Evolutionary conservation across 345 rosid genomes (phyloP), one percentile per base, ranked within the genome.

Genomic region (Rhizophora apiculata): DNA sequence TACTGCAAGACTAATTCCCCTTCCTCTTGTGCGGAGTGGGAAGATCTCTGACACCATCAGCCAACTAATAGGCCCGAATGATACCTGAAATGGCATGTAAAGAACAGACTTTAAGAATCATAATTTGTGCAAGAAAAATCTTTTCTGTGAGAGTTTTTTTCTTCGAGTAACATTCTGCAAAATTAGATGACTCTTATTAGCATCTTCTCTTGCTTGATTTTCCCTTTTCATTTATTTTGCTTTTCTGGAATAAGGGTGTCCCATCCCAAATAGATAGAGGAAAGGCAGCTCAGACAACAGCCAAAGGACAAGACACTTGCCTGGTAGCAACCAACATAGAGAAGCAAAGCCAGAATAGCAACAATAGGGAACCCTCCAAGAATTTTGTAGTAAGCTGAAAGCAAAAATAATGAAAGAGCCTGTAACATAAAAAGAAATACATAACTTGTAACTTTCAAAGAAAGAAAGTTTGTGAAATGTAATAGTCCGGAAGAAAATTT

Each of bases 21-120:
- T 72, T 54, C 80, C 80, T 68, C 76, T 77, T 8, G 76, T 77
- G 31, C 73, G 76, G 59, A 77, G 72, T 26, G 80, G 80, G 57
- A 72, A 77, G 51, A 72, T 72, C 71, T 77, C 76, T 18, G 80
- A 72, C 65, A 77, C 80, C 80, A 77, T 77, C 24, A 77, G 76
- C 80, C 80, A 77, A 68, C 80, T 77, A 37, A 77, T 77, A 46
- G 80, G 80, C 76, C 80, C 80, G 63, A 77, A 77, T 2, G 80
- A 77, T 48, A 72, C 51, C 76, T 77, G 73, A 53, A 49, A 72
- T 49, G 32, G 16, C 31, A 48, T 39, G 37, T 19, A 39, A 51
- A 63, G 59, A 75, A 55, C 68, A 64, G 29, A 65, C 0, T 24
- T 21, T 65, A 70, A 70, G 68, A 59, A 66, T 67, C 69, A 65